phyloP scores from a whole-genome alignment of 345 rosid genomes.

The Eucalyptus paniculata region DNA sequence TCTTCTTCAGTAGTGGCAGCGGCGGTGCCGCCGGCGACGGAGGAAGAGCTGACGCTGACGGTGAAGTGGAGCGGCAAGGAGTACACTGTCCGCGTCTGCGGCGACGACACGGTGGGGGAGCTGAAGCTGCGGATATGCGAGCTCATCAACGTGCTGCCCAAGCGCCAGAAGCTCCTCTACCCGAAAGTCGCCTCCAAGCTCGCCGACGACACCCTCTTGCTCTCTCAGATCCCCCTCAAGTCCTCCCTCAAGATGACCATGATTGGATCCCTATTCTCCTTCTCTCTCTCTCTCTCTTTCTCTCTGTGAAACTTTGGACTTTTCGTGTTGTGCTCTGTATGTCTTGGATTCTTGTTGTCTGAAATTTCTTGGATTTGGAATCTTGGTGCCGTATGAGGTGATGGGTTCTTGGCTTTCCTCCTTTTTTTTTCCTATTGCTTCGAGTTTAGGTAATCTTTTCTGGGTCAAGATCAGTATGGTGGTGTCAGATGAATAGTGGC shows the following conservation, averaged over 20 bases:
- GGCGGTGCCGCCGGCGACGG: constrained; percentile 24
- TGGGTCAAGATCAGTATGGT: neutral
- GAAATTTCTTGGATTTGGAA: neutral
- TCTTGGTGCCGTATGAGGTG: neutral
- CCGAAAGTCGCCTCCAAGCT: constrained; percentile 79
- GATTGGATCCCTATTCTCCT: constrained; percentile 43
- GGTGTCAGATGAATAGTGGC: neutral
- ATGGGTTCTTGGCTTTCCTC: neutral
- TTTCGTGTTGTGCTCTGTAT: neutral
- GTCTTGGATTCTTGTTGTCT: neutral
- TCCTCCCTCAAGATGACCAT: constrained; percentile 89
- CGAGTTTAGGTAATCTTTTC: neutral
- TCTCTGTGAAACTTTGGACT: neutral
- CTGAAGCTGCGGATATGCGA: constrained; percentile 81
- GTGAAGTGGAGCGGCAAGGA: constrained; percentile 92
- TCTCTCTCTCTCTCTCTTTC: neutral
- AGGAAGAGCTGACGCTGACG: constrained; percentile 62
- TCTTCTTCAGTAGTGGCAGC: neutral
- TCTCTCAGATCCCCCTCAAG: constrained; percentile 67
- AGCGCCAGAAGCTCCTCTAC: constrained; percentile 91
- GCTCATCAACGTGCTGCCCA: constrained; percentile 67
- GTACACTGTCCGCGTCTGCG: constrained; percentile 67
- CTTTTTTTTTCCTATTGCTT: neutral
- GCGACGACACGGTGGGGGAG: constrained; percentile 76
- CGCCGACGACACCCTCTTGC: constrained; percentile 59